These are phyloP conservation scores for Tulasnella sp. DNA, from an alignment of 768 basidiomycete species.

Conservation along the genomic window DNA sequence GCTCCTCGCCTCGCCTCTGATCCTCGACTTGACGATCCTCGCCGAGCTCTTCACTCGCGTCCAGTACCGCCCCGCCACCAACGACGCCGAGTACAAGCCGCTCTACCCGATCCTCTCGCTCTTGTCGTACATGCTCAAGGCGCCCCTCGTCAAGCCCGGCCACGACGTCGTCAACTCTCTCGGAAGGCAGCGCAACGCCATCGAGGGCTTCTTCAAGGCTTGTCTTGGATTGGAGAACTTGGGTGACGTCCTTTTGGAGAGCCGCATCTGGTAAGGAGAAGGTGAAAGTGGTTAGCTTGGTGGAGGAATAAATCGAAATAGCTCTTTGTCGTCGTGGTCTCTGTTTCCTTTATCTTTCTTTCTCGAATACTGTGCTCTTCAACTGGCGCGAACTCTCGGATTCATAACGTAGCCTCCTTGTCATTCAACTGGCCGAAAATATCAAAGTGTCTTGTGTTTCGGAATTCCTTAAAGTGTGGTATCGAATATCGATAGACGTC, in stretches of 20 bases:
- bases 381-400: background rate
- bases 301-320: background rate
- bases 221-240: slow-evolving; percentile 85
- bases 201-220: slow-evolving; percentile 93
- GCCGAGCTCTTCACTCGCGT: slow-evolving; percentile 93
- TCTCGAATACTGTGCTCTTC: background rate
- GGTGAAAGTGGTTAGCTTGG: background rate
- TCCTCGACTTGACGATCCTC: slow-evolving; percentile 90
- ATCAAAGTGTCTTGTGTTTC: background rate
- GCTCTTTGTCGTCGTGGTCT: background rate
- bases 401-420: background rate
- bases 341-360: background rate
- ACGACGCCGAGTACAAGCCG: slow-evolving; percentile 67
- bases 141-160: slow-evolving; percentile 92
- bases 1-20: slow-evolving; percentile 91
- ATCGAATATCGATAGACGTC: background rate
- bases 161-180: slow-evolving; percentile 86
- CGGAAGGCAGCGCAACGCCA: slow-evolving; percentile 90
- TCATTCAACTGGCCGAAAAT: background rate
- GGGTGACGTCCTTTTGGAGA: slow-evolving; percentile 83
- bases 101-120: slow-evolving; percentile 92
- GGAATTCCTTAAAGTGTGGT: background rate
- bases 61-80: slow-evolving; percentile 66
- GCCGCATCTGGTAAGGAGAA: slow-evolving; percentile 75
- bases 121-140: slow-evolving; percentile 97